Base-by-base conservation (phyloP, 805 yeast genomes). In the Cephaloascus albidus region DNA sequence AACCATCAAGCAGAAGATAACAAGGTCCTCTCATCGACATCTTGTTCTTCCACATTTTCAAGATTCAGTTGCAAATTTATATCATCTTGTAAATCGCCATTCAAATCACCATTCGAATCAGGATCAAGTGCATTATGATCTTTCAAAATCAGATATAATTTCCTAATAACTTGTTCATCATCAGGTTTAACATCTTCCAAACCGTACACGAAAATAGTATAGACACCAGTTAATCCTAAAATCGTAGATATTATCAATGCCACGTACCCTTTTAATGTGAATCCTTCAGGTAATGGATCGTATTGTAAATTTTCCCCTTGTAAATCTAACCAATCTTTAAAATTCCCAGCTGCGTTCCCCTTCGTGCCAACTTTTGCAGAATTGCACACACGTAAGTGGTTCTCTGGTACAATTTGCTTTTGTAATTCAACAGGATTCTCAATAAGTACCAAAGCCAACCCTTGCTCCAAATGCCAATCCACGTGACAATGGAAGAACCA, bases 401-500 rank as follows among this genome's bases (percentile, higher is more conserved):
- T 70, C 0, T 58, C 58, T 8, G 76, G 74, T 3, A 79, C 51
- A 14, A 44, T 38, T 19, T 53, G 39, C 42, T 68, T 57, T 48
- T 72, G 71, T 27, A 82, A 54, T 28, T 65, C 63, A 38, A 64
- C 50, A 17, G 93, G 90, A 23, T 83, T 85, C 57, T 84, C 94
- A 33, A 84, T 65, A 30, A 84, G 72, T 2, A 76, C 74, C 38
- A 82, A 65, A 5, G 89, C 89, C 40, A 84, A 67, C 20, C 94
- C 94, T 62, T 84, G 93, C 48, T 78, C 81, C 56, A 84, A 72
- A 60, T 84, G 94, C 82, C 88, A 84, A 52, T 84, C 90, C 40
- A 84, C 75, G 54, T 85, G 95, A 60, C 97, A 88, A 57, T 88
- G 97, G 78, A 88, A 84, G 44, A 83, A 76, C 96, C 96, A 89